Conservation (phyloP, 768 basidiomycete species). For the Imleria badia region DNA sequence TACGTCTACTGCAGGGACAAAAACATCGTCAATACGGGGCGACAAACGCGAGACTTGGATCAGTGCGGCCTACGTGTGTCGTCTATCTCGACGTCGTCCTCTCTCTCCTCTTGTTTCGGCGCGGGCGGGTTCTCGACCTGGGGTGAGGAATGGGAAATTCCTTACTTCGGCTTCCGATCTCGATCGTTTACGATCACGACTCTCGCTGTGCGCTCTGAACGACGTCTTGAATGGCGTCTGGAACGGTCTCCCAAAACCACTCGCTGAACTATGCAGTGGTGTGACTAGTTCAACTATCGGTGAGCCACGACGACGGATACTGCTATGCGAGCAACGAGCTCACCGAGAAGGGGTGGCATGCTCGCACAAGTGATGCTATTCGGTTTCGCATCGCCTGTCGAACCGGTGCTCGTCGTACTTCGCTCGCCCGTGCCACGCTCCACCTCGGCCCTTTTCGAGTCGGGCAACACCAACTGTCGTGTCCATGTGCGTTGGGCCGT, state of each 20-base stretch:
- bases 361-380: not conserved
- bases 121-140: not conserved
- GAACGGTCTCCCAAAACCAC: conserved; percentile 51
- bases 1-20: too few relatives aligned
- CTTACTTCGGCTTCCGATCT: not conserved
- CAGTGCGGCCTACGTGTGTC: too few relatives aligned
- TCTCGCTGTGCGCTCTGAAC: conserved; percentile 48
- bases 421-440: conserved; percentile 1
- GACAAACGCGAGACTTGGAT: too few relatives aligned
- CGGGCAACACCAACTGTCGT: conserved; percentile 9
- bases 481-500: conserved; percentile 19
- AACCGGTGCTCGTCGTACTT: not conserved
- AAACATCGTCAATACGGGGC: not conserved
- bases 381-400: not conserved
- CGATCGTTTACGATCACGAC: conserved; percentile 21
- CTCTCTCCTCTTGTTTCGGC: not conserved
- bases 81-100: conserved; percentile 4
- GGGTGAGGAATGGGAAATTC: not conserved
- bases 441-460: conserved; percentile 24
- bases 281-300: conserved; percentile 38
- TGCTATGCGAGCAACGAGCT: not conserved
- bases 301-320: not conserved
- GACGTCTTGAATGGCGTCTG: conserved; percentile 42
- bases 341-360: conserved; percentile 27
- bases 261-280: conserved; percentile 43